Base-by-base conservation (phyloP, 768 basidiomycete genomes). In the Auriscalpium vulgare region DNA sequence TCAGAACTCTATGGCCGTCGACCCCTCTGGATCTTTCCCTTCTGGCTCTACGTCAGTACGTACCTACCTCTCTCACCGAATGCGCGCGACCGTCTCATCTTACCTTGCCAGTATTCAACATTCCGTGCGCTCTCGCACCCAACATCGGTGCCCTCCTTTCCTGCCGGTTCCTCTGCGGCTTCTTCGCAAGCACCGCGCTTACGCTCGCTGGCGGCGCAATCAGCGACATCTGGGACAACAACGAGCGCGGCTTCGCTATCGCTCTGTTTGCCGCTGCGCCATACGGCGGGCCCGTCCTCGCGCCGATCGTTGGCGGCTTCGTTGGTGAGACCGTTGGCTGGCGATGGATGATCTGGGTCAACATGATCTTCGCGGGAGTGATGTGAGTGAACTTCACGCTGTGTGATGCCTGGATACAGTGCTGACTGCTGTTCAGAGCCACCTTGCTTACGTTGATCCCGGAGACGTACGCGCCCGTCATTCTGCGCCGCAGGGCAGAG, bases 251-350 rank as follows among this genome's bases (percentile, higher is more conserved):
- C 40, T 65, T 76, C 46, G 75, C 75, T 9, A 74, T 76, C 37
- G 70, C 72, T 0, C 48, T 75, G 14, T 77, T 76, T 55, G 71
- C 72, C 6, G 68, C 74, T 1, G 72, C 72, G 7, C 73, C 74
- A 0, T 77, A 76, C 62, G 66, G 72, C 2, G 75, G 71, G 37
- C 76, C 75, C 6, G 71, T 78, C 0, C 47, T 80, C 29, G 83
- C 83, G 2, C 84, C 79, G 7, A 74, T 81, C 51, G 71, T 78
- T 16, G 79, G 77, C 53, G 76, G 76, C 10, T 74, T 74, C 51
- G 73, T 76, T 53, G 71, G 74, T 8, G 72, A 75, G 53, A 68
- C 63, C 37, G 58, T 73, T 29, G 75, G 23, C 43, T 72, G 68
- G 67, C 44, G 66, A 0, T 68, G 65, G 63, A 61, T 72, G 7